These are phyloP conservation scores for Saraca asoca DNA, from an alignment of 331 rosid genomes.

Conservation along the genomic window DNA sequence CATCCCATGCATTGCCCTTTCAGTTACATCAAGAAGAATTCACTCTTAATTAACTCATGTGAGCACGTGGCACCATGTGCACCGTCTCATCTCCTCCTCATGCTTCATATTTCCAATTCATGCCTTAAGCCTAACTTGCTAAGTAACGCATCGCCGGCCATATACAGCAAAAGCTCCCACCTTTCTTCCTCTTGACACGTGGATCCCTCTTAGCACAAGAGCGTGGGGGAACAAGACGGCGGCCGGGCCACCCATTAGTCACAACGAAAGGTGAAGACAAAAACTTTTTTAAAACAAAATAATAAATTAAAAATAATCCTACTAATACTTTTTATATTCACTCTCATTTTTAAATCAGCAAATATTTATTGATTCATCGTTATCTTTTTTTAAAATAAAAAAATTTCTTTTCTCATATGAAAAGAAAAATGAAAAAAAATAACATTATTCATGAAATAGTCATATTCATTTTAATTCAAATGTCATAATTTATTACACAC, in stretches of 20 bases:
- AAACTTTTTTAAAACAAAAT: constrained; percentile 30
- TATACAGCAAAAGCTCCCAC: background rate
- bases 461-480: too few relatives aligned
- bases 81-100: background rate
- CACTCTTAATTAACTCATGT: constrained; percentile 2
- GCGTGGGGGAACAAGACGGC: constrained; percentile 41
- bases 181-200: constrained; percentile 52
- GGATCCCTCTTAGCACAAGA: constrained; percentile 33
- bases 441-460: too few relatives aligned
- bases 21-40: constrained; percentile 14
- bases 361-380: too few relatives aligned
- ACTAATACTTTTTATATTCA: too few relatives aligned
- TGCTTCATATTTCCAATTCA: background rate
- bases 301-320: too few relatives aligned
- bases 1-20: constrained; percentile 18
- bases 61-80: constrained; percentile 58
- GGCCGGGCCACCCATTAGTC: constrained; percentile 73
- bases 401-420: too few relatives aligned
- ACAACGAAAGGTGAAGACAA: constrained; percentile 28
- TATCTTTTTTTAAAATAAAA: too few relatives aligned
- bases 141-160: constrained; percentile 45
- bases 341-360: too few relatives aligned
- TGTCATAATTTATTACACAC: too few relatives aligned
- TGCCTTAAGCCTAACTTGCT: background rate
- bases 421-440: too few relatives aligned